phyloP scores from a whole-genome alignment of 2,329 filamentous ascomycete species.

The Stenocarpella maydis region DNA sequence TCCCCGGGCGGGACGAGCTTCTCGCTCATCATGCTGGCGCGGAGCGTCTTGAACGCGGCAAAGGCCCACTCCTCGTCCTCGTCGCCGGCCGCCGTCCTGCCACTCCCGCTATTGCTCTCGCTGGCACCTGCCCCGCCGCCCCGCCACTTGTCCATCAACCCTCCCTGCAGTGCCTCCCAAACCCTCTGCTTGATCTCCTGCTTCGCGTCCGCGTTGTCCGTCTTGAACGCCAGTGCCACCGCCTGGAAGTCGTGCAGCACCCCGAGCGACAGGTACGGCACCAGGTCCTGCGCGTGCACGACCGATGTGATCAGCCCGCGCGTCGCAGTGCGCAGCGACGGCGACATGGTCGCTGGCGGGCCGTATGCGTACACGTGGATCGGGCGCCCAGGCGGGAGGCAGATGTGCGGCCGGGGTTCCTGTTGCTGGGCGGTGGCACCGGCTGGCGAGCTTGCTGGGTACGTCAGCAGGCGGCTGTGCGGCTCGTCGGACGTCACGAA shows the following conservation, averaged over 20 bases:
- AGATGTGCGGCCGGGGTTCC: conserved; percentile 45
- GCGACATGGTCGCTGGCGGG: conserved; percentile 75
- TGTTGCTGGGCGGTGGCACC: neutral
- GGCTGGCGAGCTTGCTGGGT: conserved; percentile 37
- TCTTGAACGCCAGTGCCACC: conserved; percentile 76
- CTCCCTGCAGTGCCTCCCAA: conserved; percentile 70
- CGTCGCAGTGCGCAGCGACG: conserved; percentile 73
- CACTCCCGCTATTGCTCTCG: conserved; percentile 37
- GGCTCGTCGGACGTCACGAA: conserved; percentile 69
- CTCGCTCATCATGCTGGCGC: conserved; percentile 71
- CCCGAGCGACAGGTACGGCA: conserved; percentile 77
- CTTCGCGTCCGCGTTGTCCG: conserved; percentile 72
- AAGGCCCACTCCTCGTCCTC: conserved; percentile 76
- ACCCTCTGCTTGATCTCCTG: conserved; percentile 72
- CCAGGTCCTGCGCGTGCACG: conserved; percentile 76
- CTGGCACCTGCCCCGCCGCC: conserved; percentile 47
- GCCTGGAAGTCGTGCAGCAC: conserved; percentile 79
- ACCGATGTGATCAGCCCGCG: conserved; percentile 78
- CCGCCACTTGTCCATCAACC: conserved; percentile 69
- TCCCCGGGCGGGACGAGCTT: conserved; percentile 81
- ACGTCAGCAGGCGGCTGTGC: conserved; percentile 50
- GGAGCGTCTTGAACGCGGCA: conserved; percentile 70
- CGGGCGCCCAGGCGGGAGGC: conserved; percentile 71
- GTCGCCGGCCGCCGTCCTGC: conserved; percentile 38
- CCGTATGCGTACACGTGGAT: conserved; percentile 85